A percentile compares a stretch with the other conserved stretches of the same genome.
Evolutionary conservation across 371 early-diverging fungal genomes (phyloP).

Genomic region (Mortierella sp.): DNA sequence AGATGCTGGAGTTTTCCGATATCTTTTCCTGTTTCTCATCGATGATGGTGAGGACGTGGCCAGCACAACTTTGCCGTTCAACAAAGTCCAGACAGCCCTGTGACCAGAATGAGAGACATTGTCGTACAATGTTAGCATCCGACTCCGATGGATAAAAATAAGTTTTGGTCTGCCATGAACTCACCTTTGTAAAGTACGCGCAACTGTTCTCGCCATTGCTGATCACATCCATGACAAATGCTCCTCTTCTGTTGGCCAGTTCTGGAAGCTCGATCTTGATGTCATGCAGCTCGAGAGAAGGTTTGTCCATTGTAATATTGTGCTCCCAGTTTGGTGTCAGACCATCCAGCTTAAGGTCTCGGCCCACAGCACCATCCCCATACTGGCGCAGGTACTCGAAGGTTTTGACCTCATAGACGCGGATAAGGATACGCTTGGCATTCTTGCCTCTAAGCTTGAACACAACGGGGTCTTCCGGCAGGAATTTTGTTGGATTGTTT

Average conservation of each 20-base stretch:
- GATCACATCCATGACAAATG: constrained; percentile 54
- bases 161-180: constrained; percentile 1
- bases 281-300: constrained; percentile 30
- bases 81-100: constrained; percentile 63
- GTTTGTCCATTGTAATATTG: constrained; percentile 12
- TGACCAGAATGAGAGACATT: background rate
- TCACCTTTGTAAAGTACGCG: constrained; percentile 46
- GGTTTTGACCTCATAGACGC: constrained; percentile 51
- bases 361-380: constrained; percentile 12
- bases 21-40: constrained; percentile 56
- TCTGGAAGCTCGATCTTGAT: constrained; percentile 37
- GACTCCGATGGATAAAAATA: background rate
- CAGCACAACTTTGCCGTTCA: constrained; percentile 59
- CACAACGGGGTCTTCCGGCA: constrained; percentile 35
- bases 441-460: constrained; percentile 47
- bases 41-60: constrained; percentile 59
- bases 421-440: constrained; percentile 32
- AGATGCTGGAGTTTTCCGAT: constrained; percentile 51
- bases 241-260: constrained; percentile 35
- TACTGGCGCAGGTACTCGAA: constrained; percentile 47
- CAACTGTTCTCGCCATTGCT: constrained; percentile 47
- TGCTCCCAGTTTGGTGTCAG: constrained; percentile 53
- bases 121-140: too few relatives aligned
- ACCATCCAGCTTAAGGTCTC: constrained; percentile 42
- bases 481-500: constrained; percentile 23